phyloP scores from a whole-genome alignment of 2,329 filamentous ascomycete genomes.

The Colletotrichum sp. region DNA sequence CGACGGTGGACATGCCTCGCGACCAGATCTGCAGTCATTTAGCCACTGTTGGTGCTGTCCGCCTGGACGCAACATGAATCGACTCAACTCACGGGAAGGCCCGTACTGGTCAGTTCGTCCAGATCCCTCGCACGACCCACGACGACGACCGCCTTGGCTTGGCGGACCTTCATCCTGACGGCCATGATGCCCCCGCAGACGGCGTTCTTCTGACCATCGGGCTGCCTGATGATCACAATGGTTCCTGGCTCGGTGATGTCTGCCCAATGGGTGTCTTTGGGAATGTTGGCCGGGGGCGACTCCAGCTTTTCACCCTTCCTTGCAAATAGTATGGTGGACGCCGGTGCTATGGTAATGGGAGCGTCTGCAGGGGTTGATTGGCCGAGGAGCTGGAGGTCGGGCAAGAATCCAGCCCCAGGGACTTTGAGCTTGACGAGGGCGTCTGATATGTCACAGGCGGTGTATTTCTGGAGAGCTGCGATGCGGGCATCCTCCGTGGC shows the following conservation, averaged over 20 bases:
- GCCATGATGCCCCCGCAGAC: constrained; percentile 82
- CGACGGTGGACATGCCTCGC: constrained; percentile 61
- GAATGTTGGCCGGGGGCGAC: constrained; percentile 52
- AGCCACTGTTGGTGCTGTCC: background rate
- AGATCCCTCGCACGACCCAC: constrained; percentile 73
- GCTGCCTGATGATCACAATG: constrained; percentile 72
- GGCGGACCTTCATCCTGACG: constrained; percentile 67
- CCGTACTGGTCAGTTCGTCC: constrained; percentile 59
- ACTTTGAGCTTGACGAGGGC: constrained; percentile 74
- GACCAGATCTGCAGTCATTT: constrained; percentile 54
- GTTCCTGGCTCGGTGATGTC: constrained; percentile 66
- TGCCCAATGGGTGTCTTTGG: constrained; percentile 68
- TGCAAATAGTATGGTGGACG: constrained; percentile 68
- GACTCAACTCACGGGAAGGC: constrained; percentile 56
- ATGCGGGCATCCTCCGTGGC: constrained; percentile 25
- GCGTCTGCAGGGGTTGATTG: constrained; percentile 27
- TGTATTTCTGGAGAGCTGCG: constrained; percentile 39
- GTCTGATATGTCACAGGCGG: constrained; percentile 70
- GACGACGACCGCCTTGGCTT: constrained; percentile 68
- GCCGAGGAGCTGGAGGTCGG: constrained; percentile 53
- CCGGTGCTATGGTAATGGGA: constrained; percentile 51
- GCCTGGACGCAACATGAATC: background rate
- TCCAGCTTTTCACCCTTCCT: constrained; percentile 54
- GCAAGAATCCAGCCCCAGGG: constrained; percentile 69
- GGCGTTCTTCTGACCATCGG: constrained; percentile 69